Conservation (phyloP, 2,329 filamentous ascomycete genomes). For the Penicillium sp. region DNA sequence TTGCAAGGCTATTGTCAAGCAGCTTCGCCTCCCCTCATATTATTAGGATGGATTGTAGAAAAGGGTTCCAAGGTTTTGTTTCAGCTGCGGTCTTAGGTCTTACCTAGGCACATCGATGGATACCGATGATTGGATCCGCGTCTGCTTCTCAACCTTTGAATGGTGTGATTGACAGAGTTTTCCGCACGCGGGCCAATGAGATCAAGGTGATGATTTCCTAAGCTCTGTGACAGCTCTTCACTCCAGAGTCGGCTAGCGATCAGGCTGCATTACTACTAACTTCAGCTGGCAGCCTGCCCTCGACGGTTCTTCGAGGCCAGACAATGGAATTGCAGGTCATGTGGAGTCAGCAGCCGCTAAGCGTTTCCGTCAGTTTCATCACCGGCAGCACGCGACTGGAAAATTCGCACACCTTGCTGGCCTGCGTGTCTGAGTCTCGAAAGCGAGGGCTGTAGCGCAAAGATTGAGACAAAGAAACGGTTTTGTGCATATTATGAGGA, state of each 20-base stretch:
- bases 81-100: slow-evolving; percentile 3
- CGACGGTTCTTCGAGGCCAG: background rate
- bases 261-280: background rate
- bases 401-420: slow-evolving; percentile 12
- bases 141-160: background rate
- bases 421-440: background rate
- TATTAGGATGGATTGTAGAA: background rate
- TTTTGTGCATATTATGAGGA: background rate
- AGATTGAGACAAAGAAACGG: background rate
- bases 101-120: background rate
- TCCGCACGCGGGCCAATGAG: background rate
- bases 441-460: background rate
- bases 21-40: background rate
- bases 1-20: too few relatives aligned
- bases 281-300: background rate
- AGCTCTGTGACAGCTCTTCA: background rate
- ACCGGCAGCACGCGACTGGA: slow-evolving; percentile 19
- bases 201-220: background rate
- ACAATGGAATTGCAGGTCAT: slow-evolving; percentile 6
- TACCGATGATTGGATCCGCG: background rate
- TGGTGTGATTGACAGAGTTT: slow-evolving; percentile 14
- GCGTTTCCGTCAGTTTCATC: slow-evolving; percentile 9
- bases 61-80: background rate
- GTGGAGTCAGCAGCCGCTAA: slow-evolving; percentile 15
- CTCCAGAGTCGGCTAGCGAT: background rate